phyloP scores from a whole-genome alignment of 768 basidiomycete genomes.

The Candolleomyces eurysporus region DNA sequence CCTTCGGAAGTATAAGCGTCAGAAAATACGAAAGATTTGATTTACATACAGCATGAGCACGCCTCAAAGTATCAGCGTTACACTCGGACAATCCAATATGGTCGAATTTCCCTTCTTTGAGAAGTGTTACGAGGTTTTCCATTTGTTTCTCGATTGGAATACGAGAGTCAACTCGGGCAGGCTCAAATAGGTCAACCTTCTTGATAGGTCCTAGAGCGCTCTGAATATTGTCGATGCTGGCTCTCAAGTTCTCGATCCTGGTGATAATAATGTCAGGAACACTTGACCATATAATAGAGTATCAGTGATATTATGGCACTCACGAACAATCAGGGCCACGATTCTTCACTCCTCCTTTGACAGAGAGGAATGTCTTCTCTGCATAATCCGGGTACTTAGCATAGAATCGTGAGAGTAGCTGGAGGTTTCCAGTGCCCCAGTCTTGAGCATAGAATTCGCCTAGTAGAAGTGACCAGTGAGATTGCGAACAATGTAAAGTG shows the following conservation, averaged over 20 bases:
- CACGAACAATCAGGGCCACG: background rate
- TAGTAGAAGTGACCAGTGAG: background rate
- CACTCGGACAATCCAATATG: slow-evolving; percentile 62
- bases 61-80: slow-evolving; percentile 45
- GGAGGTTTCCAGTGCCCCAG: slow-evolving; percentile 4
- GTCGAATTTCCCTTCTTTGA: slow-evolving; percentile 55
- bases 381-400: slow-evolving; percentile 10
- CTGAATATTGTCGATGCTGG: slow-evolving; percentile 45
- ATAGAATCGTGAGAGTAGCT: slow-evolving; percentile 6
- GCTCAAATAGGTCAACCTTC: slow-evolving; percentile 59
- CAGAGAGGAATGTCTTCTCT: slow-evolving; percentile 8
- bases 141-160: slow-evolving; percentile 46
- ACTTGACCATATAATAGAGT: background rate
- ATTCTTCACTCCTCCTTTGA: slow-evolving; percentile 4
- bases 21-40: background rate
- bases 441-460: slow-evolving; percentile 10
- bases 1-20: slow-evolving; percentile 14
- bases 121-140: slow-evolving; percentile 38
- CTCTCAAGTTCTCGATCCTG: slow-evolving; percentile 1
- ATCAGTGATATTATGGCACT: background rate
- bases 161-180: slow-evolving; percentile 44
- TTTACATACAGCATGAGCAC: slow-evolving; percentile 26
- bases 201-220: slow-evolving; percentile 48
- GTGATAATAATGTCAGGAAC: background rate
- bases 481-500: no score